Evolutionary conservation across 129 eudicot species (phyloP).

Genomic region (Apium graveolens): DNA sequence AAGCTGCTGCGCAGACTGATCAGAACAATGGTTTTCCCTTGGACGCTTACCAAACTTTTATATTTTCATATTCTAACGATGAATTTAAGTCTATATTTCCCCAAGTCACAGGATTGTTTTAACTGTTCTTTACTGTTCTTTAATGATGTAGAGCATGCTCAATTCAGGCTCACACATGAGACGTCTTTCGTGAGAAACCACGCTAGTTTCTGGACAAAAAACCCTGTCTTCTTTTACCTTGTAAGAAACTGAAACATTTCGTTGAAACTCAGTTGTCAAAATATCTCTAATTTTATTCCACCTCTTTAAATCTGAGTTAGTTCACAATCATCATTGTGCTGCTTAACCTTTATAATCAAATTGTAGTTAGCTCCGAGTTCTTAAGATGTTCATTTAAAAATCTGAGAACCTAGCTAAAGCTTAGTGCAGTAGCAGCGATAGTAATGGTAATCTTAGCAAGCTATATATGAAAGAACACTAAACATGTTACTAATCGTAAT

Average conservation of each 20-base stretch:
- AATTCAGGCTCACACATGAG: constrained; percentile 10
- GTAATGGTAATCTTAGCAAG: background rate
- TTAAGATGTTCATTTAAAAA: background rate
- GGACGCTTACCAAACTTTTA: background rate
- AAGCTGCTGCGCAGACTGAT: background rate
- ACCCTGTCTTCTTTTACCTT: constrained; percentile 42
- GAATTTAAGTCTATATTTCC: background rate
- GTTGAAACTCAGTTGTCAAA: background rate
- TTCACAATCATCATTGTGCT: background rate
- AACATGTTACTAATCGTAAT: background rate
- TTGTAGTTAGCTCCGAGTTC: background rate
- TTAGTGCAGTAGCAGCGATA: background rate
- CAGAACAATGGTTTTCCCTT: background rate
- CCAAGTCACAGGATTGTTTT: background rate
- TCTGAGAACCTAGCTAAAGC: background rate
- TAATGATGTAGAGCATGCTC: background rate
- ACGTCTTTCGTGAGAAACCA: constrained; percentile 3
- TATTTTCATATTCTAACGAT: constrained; percentile 1
- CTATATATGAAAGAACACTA: background rate
- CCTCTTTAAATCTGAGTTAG: background rate
- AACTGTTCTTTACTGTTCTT: background rate
- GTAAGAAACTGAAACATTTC: constrained; percentile 29
- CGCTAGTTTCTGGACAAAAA: constrained; percentile 43
- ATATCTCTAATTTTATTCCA: background rate
- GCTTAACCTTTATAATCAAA: background rate